Evolutionary conservation across 2,329 filamentous ascomycete genomes (phyloP).

Genomic region (Colletotrichum agaves): DNA sequence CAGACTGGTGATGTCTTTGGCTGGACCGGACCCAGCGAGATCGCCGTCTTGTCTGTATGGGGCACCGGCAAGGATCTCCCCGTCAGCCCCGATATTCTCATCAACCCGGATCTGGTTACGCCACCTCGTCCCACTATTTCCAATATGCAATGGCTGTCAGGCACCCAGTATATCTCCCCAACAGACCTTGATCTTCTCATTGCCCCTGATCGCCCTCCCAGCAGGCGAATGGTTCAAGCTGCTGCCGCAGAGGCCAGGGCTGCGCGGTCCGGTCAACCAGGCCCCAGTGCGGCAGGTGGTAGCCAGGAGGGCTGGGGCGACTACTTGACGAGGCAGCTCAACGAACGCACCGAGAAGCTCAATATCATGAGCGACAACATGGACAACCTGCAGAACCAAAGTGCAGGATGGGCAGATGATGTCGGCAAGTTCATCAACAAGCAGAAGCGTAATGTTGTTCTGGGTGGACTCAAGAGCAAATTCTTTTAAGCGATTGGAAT

Average conservation of each 20-base stretch:
- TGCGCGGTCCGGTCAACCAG: slow-evolving; percentile 51
- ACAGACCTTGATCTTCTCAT: slow-evolving; percentile 91
- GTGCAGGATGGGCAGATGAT: slow-evolving; percentile 85
- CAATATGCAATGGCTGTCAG: slow-evolving; percentile 95
- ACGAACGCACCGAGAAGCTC: slow-evolving; percentile 90
- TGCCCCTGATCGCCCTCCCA: slow-evolving; percentile 86
- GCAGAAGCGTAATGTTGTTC: slow-evolving; percentile 87
- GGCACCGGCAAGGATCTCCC: slow-evolving; percentile 75
- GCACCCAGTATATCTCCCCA: slow-evolving; percentile 89
- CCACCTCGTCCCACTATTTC: slow-evolving; percentile 92
- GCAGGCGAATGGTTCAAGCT: slow-evolving; percentile 87
- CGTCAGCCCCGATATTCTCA: slow-evolving; percentile 75
- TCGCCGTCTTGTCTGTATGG: slow-evolving; percentile 86
- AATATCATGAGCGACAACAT: slow-evolving; percentile 86
- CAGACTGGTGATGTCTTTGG: slow-evolving; percentile 84
- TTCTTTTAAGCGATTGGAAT: slow-evolving; percentile 50
- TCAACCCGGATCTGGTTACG: slow-evolving; percentile 78
- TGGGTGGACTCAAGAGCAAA: slow-evolving; percentile 75
- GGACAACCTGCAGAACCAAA: slow-evolving; percentile 83
- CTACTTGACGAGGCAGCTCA: slow-evolving; percentile 87
- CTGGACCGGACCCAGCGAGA: slow-evolving; percentile 89
- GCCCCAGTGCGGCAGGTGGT: slow-evolving; percentile 37
- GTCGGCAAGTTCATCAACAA: slow-evolving; percentile 86
- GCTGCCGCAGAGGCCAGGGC: slow-evolving; percentile 78
- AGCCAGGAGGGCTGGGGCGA: slow-evolving; percentile 75